Evolutionary conservation across 1,284 basidiomycete species (phyloP), one percentile per base, ranked within the genome.

Genomic region (Malassezia caprae): DNA sequence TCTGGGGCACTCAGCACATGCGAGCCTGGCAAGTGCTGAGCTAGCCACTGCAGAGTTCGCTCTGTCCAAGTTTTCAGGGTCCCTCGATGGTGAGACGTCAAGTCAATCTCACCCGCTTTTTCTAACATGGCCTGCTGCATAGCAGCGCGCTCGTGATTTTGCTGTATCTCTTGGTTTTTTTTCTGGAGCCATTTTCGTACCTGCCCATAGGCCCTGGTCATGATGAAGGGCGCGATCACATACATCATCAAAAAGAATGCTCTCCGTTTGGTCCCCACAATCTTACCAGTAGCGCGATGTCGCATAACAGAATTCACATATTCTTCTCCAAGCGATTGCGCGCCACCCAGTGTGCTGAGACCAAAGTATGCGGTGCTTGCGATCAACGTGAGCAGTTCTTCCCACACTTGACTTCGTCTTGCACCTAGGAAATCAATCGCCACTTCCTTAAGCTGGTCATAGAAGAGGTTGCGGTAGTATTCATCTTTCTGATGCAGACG

Each of bases 271-370:
- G 54, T 31, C 10, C 59, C 50, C 3, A 75, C 71, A 21, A 72
- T 58, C 24, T 59, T 60, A 2, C 68, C 65, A 12, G 56, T 65
- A 7, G 54, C 47, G 4, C 56, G 48, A 27, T 64, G 48, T 35
- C 72, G 68, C 67, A 76, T 75, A 48, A 75, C 57, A 23, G 76
- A 66, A 54, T 75, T 73, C 40, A 74, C 74, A 56, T 76, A 77
- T 56, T 77, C 76, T 52, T 77, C 76, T 1, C 76, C 76, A 8
- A 77, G 64, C 11, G 76, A 76, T 61, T 76, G 76, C 4, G 71
- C 65, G 2, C 74, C 75, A 63, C 60, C 28, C 2, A 23, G 41
- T 1, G 75, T 75, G 4, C 69, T 73, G 21, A 75, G 44, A 2
- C 56, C 64, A 57, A 73, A 75, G 60, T 76, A 76, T 0, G 67